A percentile compares a stretch with the other conserved stretches of the same genome.
Evolutionary conservation across 2,329 filamentous ascomycete genomes (phyloP).

Genomic region (Xylaria sp.): DNA sequence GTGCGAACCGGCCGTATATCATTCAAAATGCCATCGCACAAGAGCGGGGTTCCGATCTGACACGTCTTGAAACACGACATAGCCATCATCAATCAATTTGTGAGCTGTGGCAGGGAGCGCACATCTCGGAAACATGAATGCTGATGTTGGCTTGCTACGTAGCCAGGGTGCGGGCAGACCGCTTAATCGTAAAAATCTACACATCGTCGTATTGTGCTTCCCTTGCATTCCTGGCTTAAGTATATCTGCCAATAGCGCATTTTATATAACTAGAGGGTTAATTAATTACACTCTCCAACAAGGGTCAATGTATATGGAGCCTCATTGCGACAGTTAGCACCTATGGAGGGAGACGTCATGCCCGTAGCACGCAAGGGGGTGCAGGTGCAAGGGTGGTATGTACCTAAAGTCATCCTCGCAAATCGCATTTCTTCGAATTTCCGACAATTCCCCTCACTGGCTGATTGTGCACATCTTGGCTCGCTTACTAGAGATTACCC

Average conservation of each 20-base stretch:
- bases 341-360: not conserved
- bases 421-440: not conserved
- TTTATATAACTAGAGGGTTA: not conserved
- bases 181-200: not conserved
- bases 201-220: not conserved
- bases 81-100: not conserved
- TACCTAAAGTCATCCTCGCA: not conserved
- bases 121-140: not conserved
- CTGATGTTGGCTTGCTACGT: not conserved
- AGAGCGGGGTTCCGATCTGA: not conserved
- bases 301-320: not conserved
- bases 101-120: not conserved
- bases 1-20: not conserved
- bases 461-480: not conserved
- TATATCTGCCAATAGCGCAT: not conserved
- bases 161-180: not conserved
- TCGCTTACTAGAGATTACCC: not conserved
- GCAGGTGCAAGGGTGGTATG: not conserved
- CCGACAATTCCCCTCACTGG: not conserved
- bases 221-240: not conserved
- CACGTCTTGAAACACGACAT: conserved; percentile 2
- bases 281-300: not conserved
- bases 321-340: not conserved
- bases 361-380: not conserved
- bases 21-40: not conserved